Base-by-base conservation (phyloP, 208 protist genomes). In the Leishmania lainsoni region DNA sequence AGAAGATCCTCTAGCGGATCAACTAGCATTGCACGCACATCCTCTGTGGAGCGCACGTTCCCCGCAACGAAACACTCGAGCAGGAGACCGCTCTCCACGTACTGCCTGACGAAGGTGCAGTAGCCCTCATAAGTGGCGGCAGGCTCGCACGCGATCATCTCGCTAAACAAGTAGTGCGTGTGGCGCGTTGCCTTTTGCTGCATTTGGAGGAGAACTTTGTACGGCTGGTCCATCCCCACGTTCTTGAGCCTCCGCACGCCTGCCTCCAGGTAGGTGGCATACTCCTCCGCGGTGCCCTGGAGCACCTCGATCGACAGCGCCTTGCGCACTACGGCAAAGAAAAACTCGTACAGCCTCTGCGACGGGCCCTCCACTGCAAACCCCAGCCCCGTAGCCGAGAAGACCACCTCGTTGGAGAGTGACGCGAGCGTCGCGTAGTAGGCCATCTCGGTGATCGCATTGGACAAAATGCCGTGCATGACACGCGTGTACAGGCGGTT, bases 371-470 rank as follows among this genome's bases (percentile, higher is more conserved):
- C 79, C 39, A 95, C 86, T 12, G 49, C 76, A 1, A 97, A 45
- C 35, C 56, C 75, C 9, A 94, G 72, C 4, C 91, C 93, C 14
- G 87, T 86, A 22, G 72, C 0, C 4, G 35, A 14, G 12, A 80
- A 52, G 22, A 75, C 5, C 26, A 95, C 71, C 10, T 70, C 49
- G 75, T 95, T 95, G 6, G 87, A 56, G 42, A 97, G 70, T 22
- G 92, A 87, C 3, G 92, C 93, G 49, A 95, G 77, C 56, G 87
- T 65, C 17, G 90, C 93, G 85, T 90, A 92, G 84, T 97, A 97
- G 65, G 83, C 71, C 14, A 86, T 68, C 86, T 94, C 91, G 6
- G 86, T 87, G 42, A 94, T 29, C 26, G 75, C 78, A 65, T 91
- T 84, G 17, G 76, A 39, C 32, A 95, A 68, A 35, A 97, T 89